These are phyloP conservation scores for Saturnispora kantuleensis DNA, from an alignment of 805 yeast species.

Conservation along the genomic window DNA sequence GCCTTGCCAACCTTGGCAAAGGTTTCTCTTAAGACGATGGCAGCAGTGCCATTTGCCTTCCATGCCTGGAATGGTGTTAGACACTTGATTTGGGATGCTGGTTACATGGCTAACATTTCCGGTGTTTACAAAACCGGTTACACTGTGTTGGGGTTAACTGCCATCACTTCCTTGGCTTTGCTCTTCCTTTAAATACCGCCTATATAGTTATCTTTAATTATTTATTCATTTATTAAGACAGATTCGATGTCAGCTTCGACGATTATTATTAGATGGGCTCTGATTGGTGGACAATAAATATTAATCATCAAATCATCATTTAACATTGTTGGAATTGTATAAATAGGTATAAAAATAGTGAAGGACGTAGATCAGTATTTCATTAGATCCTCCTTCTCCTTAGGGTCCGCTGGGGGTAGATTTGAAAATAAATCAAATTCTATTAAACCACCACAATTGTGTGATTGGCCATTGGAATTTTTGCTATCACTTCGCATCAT, in stretches of 20 bases:
- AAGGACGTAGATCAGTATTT: background rate
- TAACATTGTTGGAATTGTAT: background rate
- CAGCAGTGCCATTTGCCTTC: conserved; percentile 79
- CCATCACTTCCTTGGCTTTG: conserved; percentile 47
- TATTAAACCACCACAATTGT: background rate
- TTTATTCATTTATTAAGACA: background rate
- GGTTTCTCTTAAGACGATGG: conserved; percentile 52
- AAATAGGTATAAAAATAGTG: background rate
- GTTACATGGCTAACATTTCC: conserved; percentile 64
- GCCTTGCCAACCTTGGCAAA: conserved; percentile 58
- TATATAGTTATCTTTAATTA: background rate
- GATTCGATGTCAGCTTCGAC: conserved; percentile 1
- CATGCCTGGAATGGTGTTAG: conserved; percentile 83
- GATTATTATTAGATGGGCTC: background rate
- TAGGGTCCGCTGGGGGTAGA: background rate
- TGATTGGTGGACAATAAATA: background rate
- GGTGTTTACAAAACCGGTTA: conserved; percentile 94
- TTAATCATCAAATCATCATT: background rate
- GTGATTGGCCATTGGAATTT: background rate
- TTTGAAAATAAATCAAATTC: conserved; percentile 6
- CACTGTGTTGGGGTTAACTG: conserved; percentile 60
- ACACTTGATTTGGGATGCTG: conserved; percentile 90
- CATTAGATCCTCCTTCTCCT: conserved; percentile 5
- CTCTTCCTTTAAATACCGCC: conserved; percentile 29
- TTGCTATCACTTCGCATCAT: conserved; percentile 2